Base-by-base conservation (phyloP, 140 eudicot genomes). In the Flaveria floridana region DNA sequence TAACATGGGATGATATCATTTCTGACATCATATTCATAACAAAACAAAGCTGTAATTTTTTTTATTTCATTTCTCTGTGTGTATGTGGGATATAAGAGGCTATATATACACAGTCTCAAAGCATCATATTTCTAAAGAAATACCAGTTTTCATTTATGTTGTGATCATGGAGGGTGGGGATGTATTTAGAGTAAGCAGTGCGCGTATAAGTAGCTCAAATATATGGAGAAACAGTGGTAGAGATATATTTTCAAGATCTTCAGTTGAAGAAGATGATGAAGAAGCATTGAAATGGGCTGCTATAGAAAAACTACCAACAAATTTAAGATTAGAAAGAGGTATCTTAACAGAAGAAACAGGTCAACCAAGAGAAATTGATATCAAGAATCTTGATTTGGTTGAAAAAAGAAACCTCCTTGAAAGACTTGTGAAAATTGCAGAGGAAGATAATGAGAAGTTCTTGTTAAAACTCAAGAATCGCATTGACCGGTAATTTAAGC, bases 271-370 rank as follows among this genome's bases (percentile, higher is more conserved):
- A 80, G 93, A 86, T 14, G 95, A 88, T 23, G 95, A 88, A 82
- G 95, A 88, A 28, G 95, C 95, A 21, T 70, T 88, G 21, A 88
- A 76, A 75, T 88, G 95, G 95, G 95, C 95, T 66, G 95, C 95
- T 3, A 79, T 88, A 3, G 90, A 83, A 78, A 88, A 85, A 70
- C 64, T 88, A 50, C 95, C 95, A 20, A 88, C 95, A 21, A 81
- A 85, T 62, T 82, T 80, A 48, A 82, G 95, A 56, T 53, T 86
- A 37, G 83, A 88, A 74, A 82, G 88, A 80, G 95, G 95, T 7
- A 79, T 88, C 16, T 65, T 88, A 63, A 76, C 86, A 15, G 89
- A 80, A 76, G 81, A 79, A 68, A 53, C 81, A 42, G 95, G 91
- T 21, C 84, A 73, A 21, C 72, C 84, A 26, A 68, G 83, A 71